Evolutionary conservation across 2,329 filamentous ascomycete species (phyloP).

Genomic region (Parastagonospora avenae): DNA sequence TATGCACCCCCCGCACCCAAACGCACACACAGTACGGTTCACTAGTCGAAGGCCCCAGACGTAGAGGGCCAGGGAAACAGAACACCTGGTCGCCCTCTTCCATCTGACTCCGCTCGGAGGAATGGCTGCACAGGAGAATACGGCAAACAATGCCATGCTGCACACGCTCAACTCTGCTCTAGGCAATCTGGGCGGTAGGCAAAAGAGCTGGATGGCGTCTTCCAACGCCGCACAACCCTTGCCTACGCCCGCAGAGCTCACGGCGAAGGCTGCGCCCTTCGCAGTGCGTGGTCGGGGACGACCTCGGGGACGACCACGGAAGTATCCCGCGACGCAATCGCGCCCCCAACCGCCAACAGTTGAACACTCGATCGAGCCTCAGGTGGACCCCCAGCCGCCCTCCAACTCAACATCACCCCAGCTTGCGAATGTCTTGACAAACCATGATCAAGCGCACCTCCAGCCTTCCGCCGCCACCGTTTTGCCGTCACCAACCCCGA

Average conservation of each 20-base stretch:
- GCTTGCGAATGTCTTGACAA: constrained; percentile 34
- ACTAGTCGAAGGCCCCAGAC: constrained; percentile 9
- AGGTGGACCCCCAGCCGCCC: constrained; percentile 22
- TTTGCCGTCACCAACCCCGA: constrained; percentile 67
- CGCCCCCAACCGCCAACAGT: constrained; percentile 1
- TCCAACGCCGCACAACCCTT: not conserved
- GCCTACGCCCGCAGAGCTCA: not conserved
- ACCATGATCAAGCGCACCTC: constrained; percentile 1
- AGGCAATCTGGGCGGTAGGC: constrained; percentile 35
- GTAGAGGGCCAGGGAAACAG: not conserved
- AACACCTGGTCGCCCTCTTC: not conserved
- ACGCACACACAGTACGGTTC: not conserved
- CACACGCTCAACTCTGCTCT: constrained; percentile 34
- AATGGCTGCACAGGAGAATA: constrained; percentile 15
- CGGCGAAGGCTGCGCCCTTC: not conserved
- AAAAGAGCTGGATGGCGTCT: constrained; percentile 40
- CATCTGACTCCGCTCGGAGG: not conserved
- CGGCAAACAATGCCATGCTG: constrained; percentile 16
- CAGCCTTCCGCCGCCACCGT: constrained; percentile 36
- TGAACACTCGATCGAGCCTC: constrained; percentile 8
- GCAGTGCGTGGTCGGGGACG: not conserved
- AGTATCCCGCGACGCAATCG: constrained; percentile 1
- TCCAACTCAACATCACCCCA: constrained; percentile 44
- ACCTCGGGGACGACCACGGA: constrained; percentile 2
- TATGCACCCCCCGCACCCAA: not conserved